A percentile compares a stretch with the other conserved stretches of the same genome.
These are phyloP conservation scores for Tolypocladium capitatum DNA, from an alignment of 2,329 filamentous ascomycete genomes.

Conservation along the genomic window DNA sequence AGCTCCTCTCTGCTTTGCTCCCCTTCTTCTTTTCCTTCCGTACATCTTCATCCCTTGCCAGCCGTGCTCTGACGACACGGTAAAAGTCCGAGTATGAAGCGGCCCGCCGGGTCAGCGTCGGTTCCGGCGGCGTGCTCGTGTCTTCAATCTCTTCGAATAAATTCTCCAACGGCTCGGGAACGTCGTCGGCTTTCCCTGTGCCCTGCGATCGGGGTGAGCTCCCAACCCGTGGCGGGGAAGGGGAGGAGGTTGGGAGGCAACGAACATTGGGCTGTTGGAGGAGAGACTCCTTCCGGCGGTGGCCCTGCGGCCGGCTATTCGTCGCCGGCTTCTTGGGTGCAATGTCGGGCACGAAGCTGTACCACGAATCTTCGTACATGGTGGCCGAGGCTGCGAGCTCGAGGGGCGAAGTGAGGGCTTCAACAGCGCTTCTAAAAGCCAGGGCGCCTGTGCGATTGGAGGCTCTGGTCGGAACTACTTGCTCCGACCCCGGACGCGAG, in stretches of 20 bases:
- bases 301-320: constrained; percentile 32
- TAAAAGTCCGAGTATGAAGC: constrained; percentile 70
- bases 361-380: constrained; percentile 81
- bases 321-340: constrained; percentile 35
- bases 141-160: constrained; percentile 44
- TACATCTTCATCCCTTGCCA: constrained; percentile 33
- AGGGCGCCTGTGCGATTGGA: constrained; percentile 13
- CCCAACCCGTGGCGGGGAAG: constrained; percentile 4
- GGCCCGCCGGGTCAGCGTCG: constrained; percentile 50
- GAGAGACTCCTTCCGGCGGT: constrained; percentile 56
- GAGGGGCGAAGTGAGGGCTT: background rate
- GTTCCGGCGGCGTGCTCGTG: constrained; percentile 48
- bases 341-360: constrained; percentile 58
- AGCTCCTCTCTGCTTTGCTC: constrained; percentile 28
- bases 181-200: constrained; percentile 35
- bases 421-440: constrained; percentile 12
- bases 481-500: constrained; percentile 15
- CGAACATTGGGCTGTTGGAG: constrained; percentile 53
- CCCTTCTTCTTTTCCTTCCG: constrained; percentile 23
- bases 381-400: constrained; percentile 7
- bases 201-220: constrained; percentile 29
- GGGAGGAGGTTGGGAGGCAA: constrained; percentile 6
- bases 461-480: constrained; percentile 13
- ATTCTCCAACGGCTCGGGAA: constrained; percentile 42
- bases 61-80: constrained; percentile 43